Evolutionary conservation across 169 alveolate genomes (phyloP).

Genomic region (Plasmodium chabaudi): DNA sequence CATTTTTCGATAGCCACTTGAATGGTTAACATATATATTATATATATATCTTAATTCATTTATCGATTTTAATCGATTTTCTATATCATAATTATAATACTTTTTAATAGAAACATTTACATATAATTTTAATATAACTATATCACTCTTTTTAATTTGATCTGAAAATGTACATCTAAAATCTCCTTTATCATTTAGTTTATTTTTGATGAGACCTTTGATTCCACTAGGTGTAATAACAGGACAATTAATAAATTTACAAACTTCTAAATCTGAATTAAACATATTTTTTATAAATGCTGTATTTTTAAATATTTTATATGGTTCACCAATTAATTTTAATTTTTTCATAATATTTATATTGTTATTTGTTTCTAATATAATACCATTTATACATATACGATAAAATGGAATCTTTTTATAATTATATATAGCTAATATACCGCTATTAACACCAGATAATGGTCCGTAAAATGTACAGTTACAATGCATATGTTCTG

Average conservation of each 20-base stretch:
- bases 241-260: constrained; percentile 97
- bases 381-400: constrained; percentile 96
- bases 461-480: constrained; percentile 97
- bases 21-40: constrained; percentile 84
- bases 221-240: constrained; percentile 99
- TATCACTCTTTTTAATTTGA: constrained; percentile 96
- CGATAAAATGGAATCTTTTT: constrained; percentile 93
- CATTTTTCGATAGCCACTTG: constrained; percentile 87
- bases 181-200: constrained; percentile 94
- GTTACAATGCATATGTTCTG: constrained; percentile 97
- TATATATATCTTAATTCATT: constrained; percentile 90
- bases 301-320: constrained; percentile 97
- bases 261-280: constrained; percentile 97
- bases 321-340: constrained; percentile 98
- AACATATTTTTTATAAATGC: constrained; percentile 99
- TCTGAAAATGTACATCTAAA: constrained; percentile 99
- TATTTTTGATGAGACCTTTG: constrained; percentile 98
- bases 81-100: constrained; percentile 92
- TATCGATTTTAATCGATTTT: constrained; percentile 89
- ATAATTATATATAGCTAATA: constrained; percentile 88
- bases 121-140: constrained; percentile 97
- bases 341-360: constrained; percentile 94
- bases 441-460: constrained; percentile 92
- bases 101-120: constrained; percentile 91
- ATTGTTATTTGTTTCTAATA: constrained; percentile 92